Percentiles rank a stretch among this genome's conserved stretches.
These are phyloP conservation scores for Chenopodium suecicum DNA, from an alignment of 148 eudicot species.

Conservation along the genomic window DNA sequence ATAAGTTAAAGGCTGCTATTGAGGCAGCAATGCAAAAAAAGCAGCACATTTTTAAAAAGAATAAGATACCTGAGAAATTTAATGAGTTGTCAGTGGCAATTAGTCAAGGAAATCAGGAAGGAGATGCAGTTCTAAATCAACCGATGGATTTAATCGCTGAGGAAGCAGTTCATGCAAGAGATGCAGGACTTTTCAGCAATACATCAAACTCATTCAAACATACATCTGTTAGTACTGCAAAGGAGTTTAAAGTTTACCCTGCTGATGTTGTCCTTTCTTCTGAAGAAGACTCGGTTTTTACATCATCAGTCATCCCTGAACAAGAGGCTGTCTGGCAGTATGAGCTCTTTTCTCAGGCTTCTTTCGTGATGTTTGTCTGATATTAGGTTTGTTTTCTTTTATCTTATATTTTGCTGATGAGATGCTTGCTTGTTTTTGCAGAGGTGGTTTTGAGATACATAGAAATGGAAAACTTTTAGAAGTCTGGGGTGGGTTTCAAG, in stretches of 20 bases:
- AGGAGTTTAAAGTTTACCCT: slow-evolving; percentile 43
- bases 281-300: slow-evolving; percentile 38
- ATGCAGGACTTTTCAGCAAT: slow-evolving; percentile 17
- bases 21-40: slow-evolving; percentile 85
- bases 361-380: not conserved
- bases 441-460: slow-evolving; percentile 83
- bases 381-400: slow-evolving; percentile 6
- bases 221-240: slow-evolving; percentile 29
- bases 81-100: slow-evolving; percentile 43
- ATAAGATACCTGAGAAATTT: slow-evolving; percentile 47
- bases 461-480: slow-evolving; percentile 52
- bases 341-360: slow-evolving; percentile 33
- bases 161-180: slow-evolving; percentile 40
- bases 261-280: slow-evolving; percentile 33
- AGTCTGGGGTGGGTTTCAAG: slow-evolving; percentile 70
- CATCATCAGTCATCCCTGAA: slow-evolving; percentile 67
- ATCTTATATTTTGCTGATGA: not conserved
- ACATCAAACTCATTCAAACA: slow-evolving; percentile 37
- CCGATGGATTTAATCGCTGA: slow-evolving; percentile 28
- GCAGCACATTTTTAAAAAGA: slow-evolving; percentile 58
- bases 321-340: slow-evolving; percentile 91
- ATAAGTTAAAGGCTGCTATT: slow-evolving; percentile 78
- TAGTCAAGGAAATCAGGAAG: slow-evolving; percentile 19
- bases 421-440: slow-evolving; percentile 35
- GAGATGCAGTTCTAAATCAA: slow-evolving; percentile 30